Percentiles rank a stretch among this genome's conserved stretches.
Evolutionary conservation across 768 basidiomycete genomes (phyloP).

Genomic region (Pleurotus citrinopileatus): DNA sequence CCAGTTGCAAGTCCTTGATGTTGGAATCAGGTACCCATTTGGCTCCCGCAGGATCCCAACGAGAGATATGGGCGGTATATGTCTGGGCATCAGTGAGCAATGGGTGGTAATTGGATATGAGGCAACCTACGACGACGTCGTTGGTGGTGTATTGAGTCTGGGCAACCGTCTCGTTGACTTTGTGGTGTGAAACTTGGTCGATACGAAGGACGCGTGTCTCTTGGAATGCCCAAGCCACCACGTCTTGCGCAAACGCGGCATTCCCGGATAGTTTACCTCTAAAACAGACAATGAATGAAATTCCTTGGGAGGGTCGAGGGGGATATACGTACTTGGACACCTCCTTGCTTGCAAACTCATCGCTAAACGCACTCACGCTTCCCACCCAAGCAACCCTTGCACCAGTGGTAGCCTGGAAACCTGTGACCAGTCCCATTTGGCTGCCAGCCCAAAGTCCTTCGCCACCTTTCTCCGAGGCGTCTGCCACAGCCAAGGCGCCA

Average conservation of each 20-base stretch:
- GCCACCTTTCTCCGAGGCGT: conserved; percentile 71
- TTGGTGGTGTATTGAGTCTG: conserved; percentile 80
- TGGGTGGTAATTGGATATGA: conserved; percentile 2
- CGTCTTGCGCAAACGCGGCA: conserved; percentile 64
- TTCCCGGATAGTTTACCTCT: conserved; percentile 74
- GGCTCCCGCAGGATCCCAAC: conserved; percentile 51
- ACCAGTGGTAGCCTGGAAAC: conserved; percentile 82
- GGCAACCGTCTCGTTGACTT: conserved; percentile 58
- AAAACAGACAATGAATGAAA: too few species aligned
- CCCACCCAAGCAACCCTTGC: conserved; percentile 82
- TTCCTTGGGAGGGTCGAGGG: too few species aligned
- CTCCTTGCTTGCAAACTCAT: conserved; percentile 67
- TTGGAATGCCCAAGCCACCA: conserved; percentile 90
- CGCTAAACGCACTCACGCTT: conserved; percentile 74
- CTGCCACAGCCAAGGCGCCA: conserved; percentile 59
- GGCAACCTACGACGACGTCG: conserved; percentile 66
- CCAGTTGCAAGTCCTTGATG: conserved; percentile 81
- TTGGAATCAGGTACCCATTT: conserved; percentile 74
- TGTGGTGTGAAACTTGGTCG: conserved; percentile 70
- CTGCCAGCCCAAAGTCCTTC: conserved; percentile 85
- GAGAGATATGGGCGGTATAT: conserved; percentile 71
- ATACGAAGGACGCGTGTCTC: conserved; percentile 80
- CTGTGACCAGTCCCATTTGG: conserved; percentile 73
- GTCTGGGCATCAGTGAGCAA: conserved; percentile 41
- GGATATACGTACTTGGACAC: conserved; percentile 50